Conservation (phyloP, 169 alveolate species). For the Eimeria falciformis region DNA sequence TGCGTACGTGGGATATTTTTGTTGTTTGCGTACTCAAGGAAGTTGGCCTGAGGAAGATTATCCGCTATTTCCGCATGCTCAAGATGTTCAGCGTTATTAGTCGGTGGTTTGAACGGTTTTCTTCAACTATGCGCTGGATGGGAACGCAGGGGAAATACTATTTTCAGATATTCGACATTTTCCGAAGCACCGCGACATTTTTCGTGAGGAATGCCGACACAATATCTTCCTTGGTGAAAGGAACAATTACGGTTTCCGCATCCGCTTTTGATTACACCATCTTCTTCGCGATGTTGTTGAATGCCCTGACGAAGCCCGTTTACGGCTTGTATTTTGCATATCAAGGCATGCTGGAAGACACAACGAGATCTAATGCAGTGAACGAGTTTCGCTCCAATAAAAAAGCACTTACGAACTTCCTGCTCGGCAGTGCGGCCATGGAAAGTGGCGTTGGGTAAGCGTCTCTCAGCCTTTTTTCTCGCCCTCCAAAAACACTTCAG, state of each 20-base stretch:
- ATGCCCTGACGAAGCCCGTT: slow-evolving; percentile 39
- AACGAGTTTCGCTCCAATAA: neutral
- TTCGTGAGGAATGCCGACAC: slow-evolving; percentile 2
- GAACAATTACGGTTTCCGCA: slow-evolving; percentile 5
- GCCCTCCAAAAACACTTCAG: neutral
- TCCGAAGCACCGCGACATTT: slow-evolving; percentile 24
- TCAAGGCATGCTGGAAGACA: slow-evolving; percentile 48
- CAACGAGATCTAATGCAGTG: neutral
- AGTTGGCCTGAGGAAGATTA: slow-evolving; percentile 29
- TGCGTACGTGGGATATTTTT: neutral
- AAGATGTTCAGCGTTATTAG: slow-evolving; percentile 8
- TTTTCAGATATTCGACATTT: neutral
- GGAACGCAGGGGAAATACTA: slow-evolving; percentile 15
- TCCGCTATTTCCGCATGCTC: slow-evolving; percentile 34
- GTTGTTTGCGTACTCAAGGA: neutral
- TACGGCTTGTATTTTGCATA: slow-evolving; percentile 33
- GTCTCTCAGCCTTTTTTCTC: neutral
- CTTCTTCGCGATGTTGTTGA: neutral
- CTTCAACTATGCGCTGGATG: neutral
- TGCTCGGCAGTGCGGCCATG: slow-evolving; percentile 42
- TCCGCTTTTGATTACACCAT: neutral
- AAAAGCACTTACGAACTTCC: slow-evolving; percentile 29
- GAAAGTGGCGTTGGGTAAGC: slow-evolving; percentile 8
- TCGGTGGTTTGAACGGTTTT: slow-evolving; percentile 7
- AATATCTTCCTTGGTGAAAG: neutral